Base-by-base conservation (phyloP, 495 filamentous ascomycete species). In the Podospora pseudoanserina region DNA sequence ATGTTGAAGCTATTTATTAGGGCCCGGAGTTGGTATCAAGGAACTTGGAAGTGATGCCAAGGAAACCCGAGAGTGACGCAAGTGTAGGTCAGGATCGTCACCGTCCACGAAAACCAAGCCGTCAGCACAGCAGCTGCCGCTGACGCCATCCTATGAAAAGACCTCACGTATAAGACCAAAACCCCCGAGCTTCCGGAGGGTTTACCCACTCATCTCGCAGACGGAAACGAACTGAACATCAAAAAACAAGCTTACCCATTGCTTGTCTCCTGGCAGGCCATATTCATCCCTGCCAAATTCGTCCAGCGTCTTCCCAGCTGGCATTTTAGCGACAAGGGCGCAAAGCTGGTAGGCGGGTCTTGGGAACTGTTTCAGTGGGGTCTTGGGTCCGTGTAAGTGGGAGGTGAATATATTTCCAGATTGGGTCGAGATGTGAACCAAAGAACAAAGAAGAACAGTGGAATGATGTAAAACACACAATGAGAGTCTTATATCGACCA, bases 31-130 rank as follows among this genome's bases (percentile, higher is more conserved):
- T 49, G 39, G 15, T 49, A 49, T 49, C 39, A 49, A 49, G 39
- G 39, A 49, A 49, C 39, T 49, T 49, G 39, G 39, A 49, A 61
- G 26, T 18, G n/a, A 4, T 23, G 55, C 55, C 55, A 58, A 58
- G 54, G 55, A 64, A 65, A 58, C 49, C 53, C 61, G 53, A 65
- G 39, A 65, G 71, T 76, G 75, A 76, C 75, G 75, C 71, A 70
- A 71, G 53, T 63, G 67, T 65, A 60, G 60, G n/a, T 59, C 16
- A 59, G 23, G 54, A 49, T 62, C 66, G 49, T 64, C 61, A 53
- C 27, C 13, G 59, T 55, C 20, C 27, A 55, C 68, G 44, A 44
- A 34, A 61, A 58, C 56, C 39, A 62, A 59, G 27, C 58, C 30
- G 30, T 39, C 28, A 55, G 28, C 20, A 34, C 34, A 20, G n/a